Evolutionary conservation across 2,329 filamentous ascomycete genomes (phyloP), one percentile per base, ranked within the genome.

Genomic region (Plenodomus biglobosus): DNA sequence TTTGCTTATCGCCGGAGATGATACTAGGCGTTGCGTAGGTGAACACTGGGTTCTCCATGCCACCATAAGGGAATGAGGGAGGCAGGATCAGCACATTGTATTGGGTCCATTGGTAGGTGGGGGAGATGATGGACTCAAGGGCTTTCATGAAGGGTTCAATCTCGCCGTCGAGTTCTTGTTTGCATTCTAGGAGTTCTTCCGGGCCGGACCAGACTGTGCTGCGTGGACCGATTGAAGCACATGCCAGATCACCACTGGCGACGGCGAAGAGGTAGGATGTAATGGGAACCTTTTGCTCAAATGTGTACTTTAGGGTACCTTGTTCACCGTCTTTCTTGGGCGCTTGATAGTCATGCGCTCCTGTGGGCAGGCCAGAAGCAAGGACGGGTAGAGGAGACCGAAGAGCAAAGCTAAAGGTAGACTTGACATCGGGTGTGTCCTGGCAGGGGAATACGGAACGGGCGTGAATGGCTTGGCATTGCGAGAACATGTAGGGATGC

Each of bases 391-490:
- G 81, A 4, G 87, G 85, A 19, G 91, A 96, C 20, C 85, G 85
- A 66, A 99, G 87, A 65, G 86, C 88, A 77, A 96, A 96, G 54
- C 86, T 85, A 73, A 92, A 91, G 1, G 91, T 95, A n/a, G 89
- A 91, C 78, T 99, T 99, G 64, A 96, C 88, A 70, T 96, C 92
- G 2, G 94, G 94, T 1, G 94, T 97, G 69, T 99, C 94, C 76
- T 97, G 92, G 74, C 92, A 97, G 6, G 94, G 94, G 72, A 97
- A 95, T 52, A 97, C 83, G 40, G 91, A 95, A 51, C 94, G 85
- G 37, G 90, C 90, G 66, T 97, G 92, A 65, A 96, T 97, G 44
- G 92, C 92, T 78, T 99, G 92, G 72, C 92, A 96, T 77, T 97
- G 94, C 38, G 90, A 95, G 77, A 97, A 97, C 85, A 97, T 92